Conservation (phyloP, 768 basidiomycete genomes). For the Russula earlei region DNA sequence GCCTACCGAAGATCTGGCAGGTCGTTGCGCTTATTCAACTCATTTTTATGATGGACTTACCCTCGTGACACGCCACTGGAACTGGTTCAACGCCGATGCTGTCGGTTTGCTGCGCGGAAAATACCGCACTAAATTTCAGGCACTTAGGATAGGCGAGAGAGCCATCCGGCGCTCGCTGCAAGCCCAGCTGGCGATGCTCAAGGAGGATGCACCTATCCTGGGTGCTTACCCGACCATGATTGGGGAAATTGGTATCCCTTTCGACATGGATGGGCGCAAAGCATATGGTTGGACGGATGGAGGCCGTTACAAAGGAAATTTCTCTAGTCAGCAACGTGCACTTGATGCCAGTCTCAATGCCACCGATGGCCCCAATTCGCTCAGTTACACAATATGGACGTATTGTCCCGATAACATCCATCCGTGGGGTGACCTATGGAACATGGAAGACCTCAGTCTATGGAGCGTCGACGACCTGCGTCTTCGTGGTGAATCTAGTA, state of each 20-base stretch:
- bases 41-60: conserved; percentile 97
- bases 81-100: conserved; percentile 93
- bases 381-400: conserved; percentile 84
- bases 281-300: conserved; percentile 73
- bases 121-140: conserved; percentile 56
- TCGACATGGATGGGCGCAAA: conserved; percentile 83
- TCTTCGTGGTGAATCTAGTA: conserved; percentile 21
- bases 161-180: conserved; percentile 77
- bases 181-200: conserved; percentile 72
- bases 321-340: conserved; percentile 67
- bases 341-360: conserved; percentile 77
- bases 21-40: conserved; percentile 64
- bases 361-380: conserved; percentile 61
- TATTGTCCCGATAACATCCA: conserved; percentile 79
- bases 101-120: conserved; percentile 84
- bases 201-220: conserved; percentile 59
- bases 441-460: conserved; percentile 87
- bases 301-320: conserved; percentile 67
- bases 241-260: conserved; percentile 92
- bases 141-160: conserved; percentile 71
- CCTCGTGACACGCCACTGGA: conserved; percentile 86
- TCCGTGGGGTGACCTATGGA: conserved; percentile 94
- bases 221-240: conserved; percentile 80
- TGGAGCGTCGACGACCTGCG: conserved; percentile 72
- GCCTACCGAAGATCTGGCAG: conserved; percentile 43